Conservation (phyloP, 2,329 filamentous ascomycete species). For the Botrytis tulipae region DNA sequence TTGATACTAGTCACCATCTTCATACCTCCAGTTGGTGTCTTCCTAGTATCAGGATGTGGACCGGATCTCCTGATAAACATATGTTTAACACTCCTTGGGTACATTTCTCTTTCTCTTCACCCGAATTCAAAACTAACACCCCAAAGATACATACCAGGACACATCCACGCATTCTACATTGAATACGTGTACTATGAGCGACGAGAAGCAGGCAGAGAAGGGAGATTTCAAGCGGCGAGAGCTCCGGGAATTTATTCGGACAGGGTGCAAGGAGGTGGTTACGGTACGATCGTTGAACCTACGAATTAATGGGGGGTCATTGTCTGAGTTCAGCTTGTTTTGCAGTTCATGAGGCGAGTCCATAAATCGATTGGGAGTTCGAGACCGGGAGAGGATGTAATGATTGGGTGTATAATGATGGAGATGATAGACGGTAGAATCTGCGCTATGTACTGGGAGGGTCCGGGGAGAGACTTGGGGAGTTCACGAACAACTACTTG, state of each 20-base stretch:
- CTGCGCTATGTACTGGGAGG: neutral
- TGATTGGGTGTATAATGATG: neutral
- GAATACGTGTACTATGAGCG: constrained; percentile 82
- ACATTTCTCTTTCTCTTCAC: constrained; percentile 20
- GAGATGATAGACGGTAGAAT: neutral
- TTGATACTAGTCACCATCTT: neutral
- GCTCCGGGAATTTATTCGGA: constrained; percentile 72
- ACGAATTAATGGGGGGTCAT: constrained; percentile 5
- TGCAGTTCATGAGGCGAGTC: constrained; percentile 12
- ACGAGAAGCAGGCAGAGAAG: constrained; percentile 59
- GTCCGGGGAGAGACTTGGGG: neutral
- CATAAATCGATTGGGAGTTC: constrained; percentile 2
- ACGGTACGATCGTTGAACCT: constrained; percentile 44
- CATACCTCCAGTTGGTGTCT: constrained; percentile 44
- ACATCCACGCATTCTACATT: constrained; percentile 41
- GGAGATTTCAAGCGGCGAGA: constrained; percentile 51
- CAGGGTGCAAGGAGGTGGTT: constrained; percentile 71
- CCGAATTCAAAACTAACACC: constrained; percentile 44
- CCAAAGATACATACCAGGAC: constrained; percentile 38
- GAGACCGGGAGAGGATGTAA: neutral
- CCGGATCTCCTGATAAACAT: constrained; percentile 46
- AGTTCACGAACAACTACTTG: neutral
- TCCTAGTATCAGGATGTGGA: constrained; percentile 43
- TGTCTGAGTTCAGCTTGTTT: constrained; percentile 17
- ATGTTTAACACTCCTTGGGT: constrained; percentile 42